Conservation (phyloP, 768 basidiomycete species). For the Suillus americanus region DNA sequence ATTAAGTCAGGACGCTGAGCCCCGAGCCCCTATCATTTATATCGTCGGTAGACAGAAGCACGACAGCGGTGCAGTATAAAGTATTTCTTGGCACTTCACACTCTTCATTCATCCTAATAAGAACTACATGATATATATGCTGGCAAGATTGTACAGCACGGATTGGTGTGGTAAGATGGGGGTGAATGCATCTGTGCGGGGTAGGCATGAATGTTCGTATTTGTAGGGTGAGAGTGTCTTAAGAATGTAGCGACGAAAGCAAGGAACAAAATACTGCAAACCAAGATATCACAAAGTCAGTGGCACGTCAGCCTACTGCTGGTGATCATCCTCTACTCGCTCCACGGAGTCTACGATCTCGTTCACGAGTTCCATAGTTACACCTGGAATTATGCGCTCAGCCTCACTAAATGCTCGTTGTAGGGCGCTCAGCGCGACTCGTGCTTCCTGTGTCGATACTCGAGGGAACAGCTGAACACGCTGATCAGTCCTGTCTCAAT, state of each 20-base stretch:
- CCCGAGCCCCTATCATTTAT: background rate
- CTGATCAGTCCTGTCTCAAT: background rate
- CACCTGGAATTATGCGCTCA: conserved; percentile 92
- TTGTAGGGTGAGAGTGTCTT: conserved; percentile 8
- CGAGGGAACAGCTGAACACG: conserved; percentile 46
- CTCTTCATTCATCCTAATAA: conserved; percentile 13
- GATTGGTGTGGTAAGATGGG: background rate
- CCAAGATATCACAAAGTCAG: background rate
- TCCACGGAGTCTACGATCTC: conserved; percentile 94
- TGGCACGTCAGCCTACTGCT: conserved; percentile 36
- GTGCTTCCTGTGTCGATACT: conserved; percentile 89
- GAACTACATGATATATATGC: conserved; percentile 24
- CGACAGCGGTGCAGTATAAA: too few species aligned
- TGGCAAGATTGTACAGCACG: background rate
- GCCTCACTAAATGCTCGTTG: conserved; percentile 94
- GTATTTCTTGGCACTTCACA: background rate
- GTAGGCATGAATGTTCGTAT: background rate
- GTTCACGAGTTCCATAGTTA: conserved; percentile 60
- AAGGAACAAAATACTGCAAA: conserved; percentile 15
- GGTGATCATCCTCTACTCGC: conserved; percentile 65
- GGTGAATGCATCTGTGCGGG: conserved; percentile 13
- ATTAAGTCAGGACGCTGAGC: background rate
- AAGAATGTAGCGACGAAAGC: conserved; percentile 8
- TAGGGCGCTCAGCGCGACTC: conserved; percentile 85
- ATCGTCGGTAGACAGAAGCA: background rate